Evolutionary conservation across 169 alveolate genomes (phyloP), one percentile per base, ranked within the genome.

Genomic region (Plasmodium fragile): DNA sequence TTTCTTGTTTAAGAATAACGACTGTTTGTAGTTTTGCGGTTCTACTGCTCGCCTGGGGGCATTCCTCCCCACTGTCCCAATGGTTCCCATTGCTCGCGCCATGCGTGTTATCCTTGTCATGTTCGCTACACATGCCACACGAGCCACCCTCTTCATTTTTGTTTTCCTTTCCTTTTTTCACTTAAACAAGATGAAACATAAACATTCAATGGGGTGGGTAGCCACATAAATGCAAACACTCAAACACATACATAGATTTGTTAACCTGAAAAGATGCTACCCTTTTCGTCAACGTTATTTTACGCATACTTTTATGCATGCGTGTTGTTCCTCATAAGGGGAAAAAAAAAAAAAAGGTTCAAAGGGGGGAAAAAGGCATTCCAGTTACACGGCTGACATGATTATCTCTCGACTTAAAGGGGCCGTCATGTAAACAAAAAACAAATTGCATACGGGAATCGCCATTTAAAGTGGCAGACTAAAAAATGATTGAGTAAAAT

Each of bases 121-220:
- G 30, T 87, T 87, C 49, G 53, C 80, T 71, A 87, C 81, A 77
- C 81, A 25, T 36, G 5, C 5, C 39, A 32, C 41, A 34, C 79
- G 41, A 34, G 78, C 4, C 53, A 39, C 8, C 10, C 28, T 73
- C 22, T 22, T 32, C 53, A 34, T 73, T 73, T 73, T 73, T 6
- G 3, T 32, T 73, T 73, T 73, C 43, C 28, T 73, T 73, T 73
- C 28, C 43, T 32, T 73, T 73, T 25, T 73, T 73, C 53, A 34
- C 53, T 73, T 73, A 32, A 72, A 72, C 8, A 28, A 5, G 53
- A 73, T 13, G 25, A 43, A 39, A 32, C 43, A 7, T 16, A 34
- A 49, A 49, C 22, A 22, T 49, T 18, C 59, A 7, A 49, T 3
- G 6, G 59, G 59, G 59, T 2, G 25, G n/a, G 82, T 39, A 13